Percentiles rank a stretch among this genome's conserved stretches.
phyloP scores from a whole-genome alignment of 176 grass and related monocot genomes.

The Calamus simplicifolius region DNA sequence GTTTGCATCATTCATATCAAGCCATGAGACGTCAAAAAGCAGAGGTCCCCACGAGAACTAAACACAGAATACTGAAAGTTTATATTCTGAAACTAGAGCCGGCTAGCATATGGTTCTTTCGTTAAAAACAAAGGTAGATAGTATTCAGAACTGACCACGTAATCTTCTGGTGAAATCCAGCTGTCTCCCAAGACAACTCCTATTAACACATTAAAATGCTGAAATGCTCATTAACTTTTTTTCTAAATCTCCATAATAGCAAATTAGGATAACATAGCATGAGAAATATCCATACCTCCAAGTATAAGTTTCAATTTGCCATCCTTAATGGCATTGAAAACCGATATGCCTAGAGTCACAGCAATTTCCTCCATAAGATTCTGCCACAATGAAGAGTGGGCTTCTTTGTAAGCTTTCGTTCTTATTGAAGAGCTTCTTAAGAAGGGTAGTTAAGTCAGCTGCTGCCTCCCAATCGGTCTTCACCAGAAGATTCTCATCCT shows the following conservation, averaged over 20 bases:
- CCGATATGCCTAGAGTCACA: constrained; percentile 39
- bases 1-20: constrained; percentile 40
- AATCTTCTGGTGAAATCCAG: constrained; percentile 78
- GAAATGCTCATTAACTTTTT: no score
- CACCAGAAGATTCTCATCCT: constrained; percentile 45
- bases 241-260: no score
- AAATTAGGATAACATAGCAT: no score
- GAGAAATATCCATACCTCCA: constrained; percentile 27
- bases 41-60: constrained; percentile 58
- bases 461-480: constrained; percentile 54
- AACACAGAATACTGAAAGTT: constrained; percentile 3
- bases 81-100: no score
- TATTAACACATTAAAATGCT: constrained; percentile 8
- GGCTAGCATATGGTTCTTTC: no score
- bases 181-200: constrained; percentile 68
- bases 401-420: constrained; percentile 30
- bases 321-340: constrained; percentile 36
- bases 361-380: constrained; percentile 85
- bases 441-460: constrained; percentile 32
- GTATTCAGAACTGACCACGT: constrained; percentile 27
- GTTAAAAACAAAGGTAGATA: no score
- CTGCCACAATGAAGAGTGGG: constrained; percentile 64
- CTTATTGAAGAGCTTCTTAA: constrained; percentile 38
- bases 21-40: constrained; percentile 52
- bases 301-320: constrained; percentile 56